Conservation (phyloP, 2,329 filamentous ascomycete species). For the Neocucurbitaria cava region DNA sequence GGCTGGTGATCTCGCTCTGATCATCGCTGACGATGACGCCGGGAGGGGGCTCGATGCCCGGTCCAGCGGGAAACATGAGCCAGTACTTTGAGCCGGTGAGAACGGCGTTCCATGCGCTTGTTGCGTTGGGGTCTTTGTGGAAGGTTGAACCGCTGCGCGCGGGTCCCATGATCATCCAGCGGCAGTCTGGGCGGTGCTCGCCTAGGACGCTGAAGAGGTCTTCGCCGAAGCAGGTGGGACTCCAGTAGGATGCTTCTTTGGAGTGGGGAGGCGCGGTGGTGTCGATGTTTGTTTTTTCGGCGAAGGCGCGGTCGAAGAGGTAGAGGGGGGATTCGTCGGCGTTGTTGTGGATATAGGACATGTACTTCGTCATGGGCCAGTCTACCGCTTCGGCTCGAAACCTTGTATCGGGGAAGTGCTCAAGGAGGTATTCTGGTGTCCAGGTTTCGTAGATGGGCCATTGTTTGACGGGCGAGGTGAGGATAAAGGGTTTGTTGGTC, state of each 20-base stretch:
- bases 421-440: slow-evolving; percentile 71
- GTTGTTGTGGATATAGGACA: slow-evolving; percentile 80
- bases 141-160: slow-evolving; percentile 90
- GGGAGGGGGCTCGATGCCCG: slow-evolving; percentile 70
- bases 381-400: slow-evolving; percentile 95
- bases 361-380: slow-evolving; percentile 84
- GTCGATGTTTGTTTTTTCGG: slow-evolving; percentile 78
- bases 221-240: slow-evolving; percentile 81
- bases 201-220: slow-evolving; percentile 85
- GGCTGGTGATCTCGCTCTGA: slow-evolving; percentile 90
- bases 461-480: slow-evolving; percentile 78
- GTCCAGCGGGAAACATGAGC: slow-evolving; percentile 91
- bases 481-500: slow-evolving; percentile 83
- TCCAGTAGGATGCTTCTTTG: slow-evolving; percentile 71
- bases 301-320: slow-evolving; percentile 87
- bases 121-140: slow-evolving; percentile 80
- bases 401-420: slow-evolving; percentile 68
- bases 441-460: slow-evolving; percentile 83
- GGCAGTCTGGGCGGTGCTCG: slow-evolving; percentile 79
- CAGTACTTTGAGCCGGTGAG: slow-evolving; percentile 92
- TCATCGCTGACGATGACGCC: slow-evolving; percentile 91
- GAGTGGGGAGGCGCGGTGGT: slow-evolving; percentile 51
- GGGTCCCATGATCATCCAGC: slow-evolving; percentile 93
- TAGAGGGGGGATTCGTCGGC: slow-evolving; percentile 89
- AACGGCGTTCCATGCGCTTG: slow-evolving; percentile 91